phyloP scores from a whole-genome alignment of 148 eudicot genomes.

The Rhododendron williamsianum region DNA sequence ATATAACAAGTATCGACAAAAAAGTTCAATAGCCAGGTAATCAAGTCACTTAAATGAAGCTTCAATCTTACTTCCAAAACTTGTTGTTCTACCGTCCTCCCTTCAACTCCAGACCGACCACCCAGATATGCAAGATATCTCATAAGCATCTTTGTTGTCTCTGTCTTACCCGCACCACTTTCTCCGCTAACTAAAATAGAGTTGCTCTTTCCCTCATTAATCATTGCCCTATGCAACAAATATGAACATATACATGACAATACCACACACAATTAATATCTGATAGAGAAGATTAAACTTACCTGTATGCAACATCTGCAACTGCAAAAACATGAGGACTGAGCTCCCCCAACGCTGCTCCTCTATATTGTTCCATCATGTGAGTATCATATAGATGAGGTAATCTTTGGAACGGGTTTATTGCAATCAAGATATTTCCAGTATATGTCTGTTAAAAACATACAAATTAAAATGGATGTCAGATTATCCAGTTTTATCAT shows the following conservation, averaged over 20 bases:
- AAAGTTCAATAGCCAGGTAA: background rate
- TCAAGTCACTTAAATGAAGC: conserved; percentile 12
- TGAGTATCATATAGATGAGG: conserved; percentile 94
- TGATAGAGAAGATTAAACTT: background rate
- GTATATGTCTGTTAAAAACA: conserved; percentile 73
- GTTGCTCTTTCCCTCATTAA: conserved; percentile 91
- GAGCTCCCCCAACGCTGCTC: conserved; percentile 90
- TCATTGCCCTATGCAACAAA: conserved; percentile 75
- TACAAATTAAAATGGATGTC: background rate
- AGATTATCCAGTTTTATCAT: conserved; percentile 5
- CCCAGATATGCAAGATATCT: conserved; percentile 94
- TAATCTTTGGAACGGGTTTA: conserved; percentile 95
- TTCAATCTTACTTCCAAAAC: conserved; percentile 77
- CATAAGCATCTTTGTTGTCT: conserved; percentile 99
- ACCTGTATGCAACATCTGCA: conserved; percentile 93
- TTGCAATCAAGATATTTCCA: conserved; percentile 93
- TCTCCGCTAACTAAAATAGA: conserved; percentile 98
- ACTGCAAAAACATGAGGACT: conserved; percentile 99
- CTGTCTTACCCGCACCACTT: conserved; percentile 99
- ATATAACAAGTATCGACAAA: conserved; percentile 11
- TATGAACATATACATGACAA: conserved; percentile 16
- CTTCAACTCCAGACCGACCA: conserved; percentile 95
- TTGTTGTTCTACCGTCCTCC: conserved; percentile 96
- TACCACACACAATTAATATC: background rate
- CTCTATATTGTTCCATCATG: conserved; percentile 99